Evolutionary conservation across 345 rosid genomes (phyloP).

Genomic region (Isatis tinctoria): DNA sequence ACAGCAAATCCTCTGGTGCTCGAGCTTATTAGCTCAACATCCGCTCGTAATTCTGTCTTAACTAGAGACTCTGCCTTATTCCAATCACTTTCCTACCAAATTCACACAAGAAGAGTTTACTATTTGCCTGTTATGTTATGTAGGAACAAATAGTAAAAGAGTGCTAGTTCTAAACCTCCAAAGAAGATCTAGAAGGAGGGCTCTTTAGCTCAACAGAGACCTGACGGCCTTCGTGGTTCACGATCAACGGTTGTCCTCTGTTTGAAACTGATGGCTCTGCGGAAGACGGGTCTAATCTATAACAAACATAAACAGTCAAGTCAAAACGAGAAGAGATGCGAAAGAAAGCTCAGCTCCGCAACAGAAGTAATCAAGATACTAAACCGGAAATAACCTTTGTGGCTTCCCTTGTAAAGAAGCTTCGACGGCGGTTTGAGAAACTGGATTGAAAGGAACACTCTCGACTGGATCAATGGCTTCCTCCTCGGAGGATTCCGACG

Average conservation of each 20-base stretch:
- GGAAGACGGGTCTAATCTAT: conserved; percentile 56
- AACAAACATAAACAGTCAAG: conserved; percentile 30
- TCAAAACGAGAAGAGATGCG: conserved; percentile 5
- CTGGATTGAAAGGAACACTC: conserved; percentile 27
- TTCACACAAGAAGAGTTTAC: conserved; percentile 16
- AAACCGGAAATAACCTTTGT: conserved; percentile 42
- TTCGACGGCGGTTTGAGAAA: conserved; percentile 19
- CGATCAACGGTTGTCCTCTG: conserved; percentile 23
- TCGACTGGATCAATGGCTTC: conserved; percentile 32
- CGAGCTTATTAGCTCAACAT: conserved; percentile 79
- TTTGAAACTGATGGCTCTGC: conserved; percentile 30
- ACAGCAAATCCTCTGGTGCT: conserved; percentile 84
- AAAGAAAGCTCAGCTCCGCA: not conserved
- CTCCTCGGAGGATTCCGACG: conserved; percentile 27
- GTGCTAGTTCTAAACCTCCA: conserved; percentile 47
- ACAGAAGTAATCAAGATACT: conserved; percentile 8
- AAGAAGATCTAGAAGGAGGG: conserved; percentile 41
- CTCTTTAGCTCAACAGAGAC: conserved; percentile 35
- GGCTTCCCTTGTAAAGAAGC: conserved; percentile 66
- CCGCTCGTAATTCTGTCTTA: conserved; percentile 50
- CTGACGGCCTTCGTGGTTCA: conserved; percentile 29
- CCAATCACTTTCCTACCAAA: conserved; percentile 77
- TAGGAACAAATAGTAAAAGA: not conserved
- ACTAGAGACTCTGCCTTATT: conserved; percentile 58
- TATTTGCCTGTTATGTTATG: not conserved